phyloP scores from a whole-genome alignment of 495 filamentous ascomycete genomes.

The Penicillium dipodomyicola region DNA sequence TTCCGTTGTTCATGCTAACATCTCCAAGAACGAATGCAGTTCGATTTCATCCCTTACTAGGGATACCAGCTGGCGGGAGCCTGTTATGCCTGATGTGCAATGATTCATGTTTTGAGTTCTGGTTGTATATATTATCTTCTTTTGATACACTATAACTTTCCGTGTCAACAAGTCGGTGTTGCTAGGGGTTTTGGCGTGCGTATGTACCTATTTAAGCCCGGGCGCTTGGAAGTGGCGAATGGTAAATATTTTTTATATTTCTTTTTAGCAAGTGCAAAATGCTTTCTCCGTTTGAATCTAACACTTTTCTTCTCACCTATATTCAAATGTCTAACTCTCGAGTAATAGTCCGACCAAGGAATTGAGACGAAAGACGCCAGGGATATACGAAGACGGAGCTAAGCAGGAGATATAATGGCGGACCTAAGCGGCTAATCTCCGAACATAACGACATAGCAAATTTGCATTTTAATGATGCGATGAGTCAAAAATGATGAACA shows the following conservation, averaged over 20 bases:
- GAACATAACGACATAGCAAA: neutral
- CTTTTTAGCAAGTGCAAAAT: neutral
- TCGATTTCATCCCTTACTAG: conserved; percentile 50
- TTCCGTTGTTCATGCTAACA: conserved; percentile 16
- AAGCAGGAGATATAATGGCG: neutral
- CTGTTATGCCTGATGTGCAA: conserved; percentile 25
- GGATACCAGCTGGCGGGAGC: neutral
- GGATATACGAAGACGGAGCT: too few relatives aligned
- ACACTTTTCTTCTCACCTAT: neutral
- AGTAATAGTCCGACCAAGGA: neutral
- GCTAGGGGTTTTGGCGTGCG: neutral
- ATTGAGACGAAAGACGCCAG: neutral
- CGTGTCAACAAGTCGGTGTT: neutral
- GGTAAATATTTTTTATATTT: neutral
- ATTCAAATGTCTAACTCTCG: neutral
- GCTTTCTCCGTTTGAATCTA: neutral
- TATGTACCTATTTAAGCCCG: neutral
- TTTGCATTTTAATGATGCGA: neutral
- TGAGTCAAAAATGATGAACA: neutral
- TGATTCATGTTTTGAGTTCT: conserved; percentile 15
- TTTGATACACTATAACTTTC: neutral
- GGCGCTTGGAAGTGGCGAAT: conserved; percentile 4
- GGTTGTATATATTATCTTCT: conserved; percentile 5
- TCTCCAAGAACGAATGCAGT: conserved; percentile 41
- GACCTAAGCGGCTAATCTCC: neutral